These are phyloP conservation scores for Starmerella kuoi DNA, from an alignment of 805 yeast species.

Conservation along the genomic window DNA sequence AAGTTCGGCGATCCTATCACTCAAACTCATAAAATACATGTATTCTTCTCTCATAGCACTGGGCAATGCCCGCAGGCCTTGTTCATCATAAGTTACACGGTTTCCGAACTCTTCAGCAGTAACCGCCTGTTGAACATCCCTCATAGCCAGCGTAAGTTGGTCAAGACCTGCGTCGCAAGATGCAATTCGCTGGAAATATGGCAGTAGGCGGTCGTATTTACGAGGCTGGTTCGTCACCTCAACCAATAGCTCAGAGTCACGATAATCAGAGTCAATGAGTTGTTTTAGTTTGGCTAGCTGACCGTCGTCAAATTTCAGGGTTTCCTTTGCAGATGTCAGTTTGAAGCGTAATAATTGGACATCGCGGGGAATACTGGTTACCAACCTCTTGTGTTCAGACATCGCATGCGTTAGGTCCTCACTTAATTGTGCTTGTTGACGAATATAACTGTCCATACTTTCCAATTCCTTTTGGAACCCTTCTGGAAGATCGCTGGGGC, in stretches of 20 bases:
- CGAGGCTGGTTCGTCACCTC: conserved; percentile 24
- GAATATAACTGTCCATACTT: conserved; percentile 42
- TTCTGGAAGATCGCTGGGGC: conserved; percentile 49
- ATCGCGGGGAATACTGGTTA: conserved; percentile 44
- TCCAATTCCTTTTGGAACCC: conserved; percentile 43
- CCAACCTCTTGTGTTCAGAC: conserved; percentile 29
- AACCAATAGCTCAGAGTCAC: conserved; percentile 20
- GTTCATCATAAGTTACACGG: conserved; percentile 17
- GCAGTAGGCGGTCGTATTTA: conserved; percentile 27
- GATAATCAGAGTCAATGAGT: conserved; percentile 27
- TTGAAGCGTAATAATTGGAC: conserved; percentile 41
- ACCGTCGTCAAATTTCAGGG: conserved; percentile 38
- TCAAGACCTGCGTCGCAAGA: conserved; percentile 28
- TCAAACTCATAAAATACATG: conserved; percentile 55
- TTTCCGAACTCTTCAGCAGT: conserved; percentile 26
- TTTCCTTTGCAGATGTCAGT: conserved; percentile 39
- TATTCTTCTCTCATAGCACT: conserved; percentile 42
- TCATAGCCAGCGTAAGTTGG: conserved; percentile 25
- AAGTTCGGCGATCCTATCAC: conserved; percentile 58
- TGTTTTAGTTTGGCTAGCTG: conserved; percentile 25
- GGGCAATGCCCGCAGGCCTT: conserved; percentile 17
- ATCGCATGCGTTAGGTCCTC: conserved; percentile 39
- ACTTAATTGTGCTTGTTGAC: conserved; percentile 40
- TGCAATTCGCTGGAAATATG: conserved; percentile 24
- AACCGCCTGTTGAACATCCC: conserved; percentile 28